These are phyloP conservation scores for Periconia sp. DNA, from an alignment of 2,329 filamentous ascomycete species.

Conservation along the genomic window DNA sequence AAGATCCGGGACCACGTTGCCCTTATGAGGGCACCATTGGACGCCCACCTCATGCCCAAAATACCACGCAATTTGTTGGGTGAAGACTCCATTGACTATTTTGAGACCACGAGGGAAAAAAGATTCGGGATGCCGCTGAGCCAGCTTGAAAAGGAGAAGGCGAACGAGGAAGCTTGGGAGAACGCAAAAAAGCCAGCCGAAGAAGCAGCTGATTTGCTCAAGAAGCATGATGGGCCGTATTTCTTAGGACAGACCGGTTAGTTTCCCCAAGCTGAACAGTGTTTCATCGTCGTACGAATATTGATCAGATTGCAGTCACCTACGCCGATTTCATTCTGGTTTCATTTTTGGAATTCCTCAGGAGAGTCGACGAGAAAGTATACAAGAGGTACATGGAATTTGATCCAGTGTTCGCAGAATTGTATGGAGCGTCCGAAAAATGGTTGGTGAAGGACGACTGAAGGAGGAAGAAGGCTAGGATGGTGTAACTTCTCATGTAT, in stretches of 20 bases:
- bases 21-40: constrained; percentile 20
- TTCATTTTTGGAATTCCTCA: constrained; percentile 50
- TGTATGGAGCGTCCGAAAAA: constrained; percentile 44
- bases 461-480: background rate
- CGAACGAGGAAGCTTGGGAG: constrained; percentile 55
- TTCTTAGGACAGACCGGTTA: constrained; percentile 58
- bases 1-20: constrained; percentile 49
- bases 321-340: constrained; percentile 57
- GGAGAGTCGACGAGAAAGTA: constrained; percentile 36
- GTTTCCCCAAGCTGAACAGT: constrained; percentile 47
- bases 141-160: constrained; percentile 51
- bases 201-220: constrained; percentile 49
- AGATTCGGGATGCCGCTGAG: constrained; percentile 56
- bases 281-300: constrained; percentile 47
- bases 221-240: constrained; percentile 61
- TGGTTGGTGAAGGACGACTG: constrained; percentile 39
- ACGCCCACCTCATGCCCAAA: constrained; percentile 39
- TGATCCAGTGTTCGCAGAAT: constrained; percentile 39
- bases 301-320: constrained; percentile 28
- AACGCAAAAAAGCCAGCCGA: constrained; percentile 42
- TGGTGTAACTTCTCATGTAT: constrained; percentile 21
- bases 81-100: constrained; percentile 57
- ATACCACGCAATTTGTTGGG: constrained; percentile 58
- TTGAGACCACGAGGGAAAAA: constrained; percentile 54
- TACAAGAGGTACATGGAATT: constrained; percentile 44